Evolutionary conservation across 495 filamentous ascomycete genomes (phyloP).

Genomic region (Xylaria flabelliformis): DNA sequence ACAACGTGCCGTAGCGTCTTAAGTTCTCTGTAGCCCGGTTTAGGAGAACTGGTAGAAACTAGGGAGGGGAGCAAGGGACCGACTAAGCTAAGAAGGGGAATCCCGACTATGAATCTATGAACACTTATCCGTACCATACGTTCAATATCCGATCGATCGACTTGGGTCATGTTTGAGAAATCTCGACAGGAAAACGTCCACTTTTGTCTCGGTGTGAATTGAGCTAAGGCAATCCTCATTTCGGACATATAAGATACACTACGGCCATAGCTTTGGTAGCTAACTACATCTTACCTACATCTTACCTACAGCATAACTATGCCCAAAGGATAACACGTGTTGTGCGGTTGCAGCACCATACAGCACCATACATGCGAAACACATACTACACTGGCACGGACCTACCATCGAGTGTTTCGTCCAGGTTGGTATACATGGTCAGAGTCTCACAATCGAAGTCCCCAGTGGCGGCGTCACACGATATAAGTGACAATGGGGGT

Average conservation of each 20-base stretch:
- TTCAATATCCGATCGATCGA: conserved; percentile 5
- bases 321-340: conserved; percentile 13
- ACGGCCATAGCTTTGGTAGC: background rate
- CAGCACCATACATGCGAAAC: conserved; percentile 14
- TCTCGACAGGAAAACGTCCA: background rate
- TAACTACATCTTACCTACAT: background rate
- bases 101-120: no score
- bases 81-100: background rate
- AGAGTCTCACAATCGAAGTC: conserved; percentile 23
- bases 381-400: conserved; percentile 18
- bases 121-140: background rate
- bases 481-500: conserved; percentile 13
- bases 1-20: background rate
- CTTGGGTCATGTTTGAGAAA: background rate
- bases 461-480: conserved; percentile 15
- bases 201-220: conserved; percentile 8
- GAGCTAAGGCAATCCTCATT: background rate
- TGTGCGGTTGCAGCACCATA: conserved; percentile 13
- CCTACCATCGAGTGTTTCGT: conserved; percentile 22
- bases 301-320: background rate
- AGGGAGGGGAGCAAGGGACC: conserved; percentile 1
- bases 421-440: conserved; percentile 10
- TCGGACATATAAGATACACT: background rate
- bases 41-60: background rate
- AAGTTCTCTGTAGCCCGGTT: conserved; percentile 4